Conservation (phyloP, 164 flowering plant species). For the Berberis thunbergii region DNA sequence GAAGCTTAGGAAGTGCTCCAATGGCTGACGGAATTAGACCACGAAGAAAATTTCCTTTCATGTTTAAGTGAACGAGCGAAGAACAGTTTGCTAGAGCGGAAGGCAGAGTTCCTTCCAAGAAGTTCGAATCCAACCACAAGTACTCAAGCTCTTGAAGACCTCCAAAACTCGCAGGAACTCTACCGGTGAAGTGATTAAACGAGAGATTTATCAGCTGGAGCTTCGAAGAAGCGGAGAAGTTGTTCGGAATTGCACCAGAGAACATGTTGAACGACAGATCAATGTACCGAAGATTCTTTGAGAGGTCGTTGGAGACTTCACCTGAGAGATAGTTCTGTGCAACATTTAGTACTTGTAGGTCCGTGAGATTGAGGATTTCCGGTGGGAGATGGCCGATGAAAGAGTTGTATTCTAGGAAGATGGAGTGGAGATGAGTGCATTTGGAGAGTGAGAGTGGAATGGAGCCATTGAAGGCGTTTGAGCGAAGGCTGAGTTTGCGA, state of each 20-base stretch:
- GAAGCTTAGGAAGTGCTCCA: conserved; percentile 40
- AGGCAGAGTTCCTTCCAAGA: conserved; percentile 61
- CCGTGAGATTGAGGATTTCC: conserved; percentile 23
- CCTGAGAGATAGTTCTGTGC: conserved; percentile 40
- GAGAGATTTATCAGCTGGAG: conserved; percentile 61
- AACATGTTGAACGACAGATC: conserved; percentile 55
- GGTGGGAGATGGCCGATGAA: conserved; percentile 38
- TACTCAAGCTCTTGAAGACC: conserved; percentile 45
- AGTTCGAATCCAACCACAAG: conserved; percentile 61
- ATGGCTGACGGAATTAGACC: conserved; percentile 61
- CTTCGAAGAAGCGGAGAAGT: conserved; percentile 21
- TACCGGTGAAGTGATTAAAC: conserved; percentile 54
- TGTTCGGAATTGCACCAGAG: conserved; percentile 51
- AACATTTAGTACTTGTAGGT: conserved; percentile 31
- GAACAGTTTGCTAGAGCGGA: conserved; percentile 75
- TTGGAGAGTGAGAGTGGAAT: conserved; percentile 34
- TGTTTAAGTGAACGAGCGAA: conserved; percentile 58
- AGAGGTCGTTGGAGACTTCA: conserved; percentile 18
- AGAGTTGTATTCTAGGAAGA: conserved; percentile 39
- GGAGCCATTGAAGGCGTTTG: conserved; percentile 36
- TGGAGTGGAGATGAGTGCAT: conserved; percentile 30
- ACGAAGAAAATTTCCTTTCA: conserved; percentile 42
- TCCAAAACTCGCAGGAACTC: conserved; percentile 59
- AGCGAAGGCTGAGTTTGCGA: conserved; percentile 63
- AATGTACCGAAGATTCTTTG: conserved; percentile 28